These are phyloP conservation scores for Centella asiatica DNA, from an alignment of 129 eudicot genomes.

Conservation along the genomic window DNA sequence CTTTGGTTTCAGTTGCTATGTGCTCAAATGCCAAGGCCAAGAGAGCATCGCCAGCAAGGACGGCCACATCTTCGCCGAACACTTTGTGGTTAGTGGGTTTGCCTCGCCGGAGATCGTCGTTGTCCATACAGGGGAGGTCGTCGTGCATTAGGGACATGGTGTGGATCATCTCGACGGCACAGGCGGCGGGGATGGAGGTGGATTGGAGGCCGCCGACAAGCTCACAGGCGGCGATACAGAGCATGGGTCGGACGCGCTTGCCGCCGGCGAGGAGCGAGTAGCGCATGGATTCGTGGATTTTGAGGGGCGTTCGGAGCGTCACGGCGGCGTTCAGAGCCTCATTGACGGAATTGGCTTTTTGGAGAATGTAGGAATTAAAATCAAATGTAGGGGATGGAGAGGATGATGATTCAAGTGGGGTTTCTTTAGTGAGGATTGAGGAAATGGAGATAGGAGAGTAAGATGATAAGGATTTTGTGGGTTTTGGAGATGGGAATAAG, in stretches of 20 bases:
- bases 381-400: constrained; percentile 10
- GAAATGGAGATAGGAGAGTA: constrained; percentile 23
- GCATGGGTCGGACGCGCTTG: constrained; percentile 53
- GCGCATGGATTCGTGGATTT: constrained; percentile 59
- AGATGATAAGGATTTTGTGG: background rate
- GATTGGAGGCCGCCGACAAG: constrained; percentile 38
- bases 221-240: constrained; percentile 59
- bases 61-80: constrained; percentile 42
- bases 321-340: constrained; percentile 39
- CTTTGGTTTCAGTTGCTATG: constrained; percentile 26
- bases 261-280: constrained; percentile 67
- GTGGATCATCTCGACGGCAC: constrained; percentile 63
- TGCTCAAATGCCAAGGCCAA: constrained; percentile 41
- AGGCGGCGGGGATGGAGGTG: constrained; percentile 47
- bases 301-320: constrained; percentile 22
- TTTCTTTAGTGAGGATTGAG: constrained; percentile 32
- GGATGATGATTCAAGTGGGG: constrained; percentile 4
- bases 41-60: constrained; percentile 47
- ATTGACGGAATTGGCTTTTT: constrained; percentile 41
- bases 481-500: background rate
- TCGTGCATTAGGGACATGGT: constrained; percentile 62
- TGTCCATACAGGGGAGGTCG: constrained; percentile 61
- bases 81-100: constrained; percentile 53
- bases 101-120: constrained; percentile 57
- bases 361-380: constrained; percentile 37